Conservation (phyloP, 2,329 filamentous ascomycete genomes). For the Penicillium occitanis region DNA sequence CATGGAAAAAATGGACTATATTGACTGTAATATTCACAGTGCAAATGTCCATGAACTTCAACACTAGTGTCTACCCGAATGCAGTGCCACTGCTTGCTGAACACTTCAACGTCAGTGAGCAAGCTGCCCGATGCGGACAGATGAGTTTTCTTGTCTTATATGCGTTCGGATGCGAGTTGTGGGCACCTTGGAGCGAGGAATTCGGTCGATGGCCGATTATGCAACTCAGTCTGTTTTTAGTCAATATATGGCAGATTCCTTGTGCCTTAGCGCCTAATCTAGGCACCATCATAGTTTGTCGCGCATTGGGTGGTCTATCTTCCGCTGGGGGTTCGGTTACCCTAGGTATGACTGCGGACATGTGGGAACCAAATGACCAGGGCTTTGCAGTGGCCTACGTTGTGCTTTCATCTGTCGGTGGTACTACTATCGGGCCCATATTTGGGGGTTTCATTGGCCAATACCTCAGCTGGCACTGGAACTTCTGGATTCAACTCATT, state of each 20-base stretch:
- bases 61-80: not conserved
- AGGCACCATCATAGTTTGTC: slow-evolving; percentile 65
- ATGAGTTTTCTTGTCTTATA: slow-evolving; percentile 76
- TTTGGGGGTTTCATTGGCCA: slow-evolving; percentile 55
- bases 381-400: slow-evolving; percentile 62
- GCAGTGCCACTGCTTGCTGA: slow-evolving; percentile 28
- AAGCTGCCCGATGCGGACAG: slow-evolving; percentile 68
- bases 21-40: not conserved
- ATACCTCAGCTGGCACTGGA: slow-evolving; percentile 56
- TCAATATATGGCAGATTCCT: slow-evolving; percentile 74
- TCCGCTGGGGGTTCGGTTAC: slow-evolving; percentile 66
- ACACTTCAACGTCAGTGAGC: slow-evolving; percentile 65
- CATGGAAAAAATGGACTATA: not conserved
- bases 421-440: slow-evolving; percentile 51
- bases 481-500: slow-evolving; percentile 64
- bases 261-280: slow-evolving; percentile 73
- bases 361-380: slow-evolving; percentile 59
- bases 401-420: slow-evolving; percentile 57
- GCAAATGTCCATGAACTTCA: not conserved
- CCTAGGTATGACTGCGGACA: slow-evolving; percentile 63
- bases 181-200: slow-evolving; percentile 84
- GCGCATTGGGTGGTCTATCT: slow-evolving; percentile 62
- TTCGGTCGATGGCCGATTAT: slow-evolving; percentile 73
- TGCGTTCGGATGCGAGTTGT: slow-evolving; percentile 81
- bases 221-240: slow-evolving; percentile 68